Evolutionary conservation across 1,284 basidiomycete genomes (phyloP).

Genomic region (Sporisorium scitamineum): DNA sequence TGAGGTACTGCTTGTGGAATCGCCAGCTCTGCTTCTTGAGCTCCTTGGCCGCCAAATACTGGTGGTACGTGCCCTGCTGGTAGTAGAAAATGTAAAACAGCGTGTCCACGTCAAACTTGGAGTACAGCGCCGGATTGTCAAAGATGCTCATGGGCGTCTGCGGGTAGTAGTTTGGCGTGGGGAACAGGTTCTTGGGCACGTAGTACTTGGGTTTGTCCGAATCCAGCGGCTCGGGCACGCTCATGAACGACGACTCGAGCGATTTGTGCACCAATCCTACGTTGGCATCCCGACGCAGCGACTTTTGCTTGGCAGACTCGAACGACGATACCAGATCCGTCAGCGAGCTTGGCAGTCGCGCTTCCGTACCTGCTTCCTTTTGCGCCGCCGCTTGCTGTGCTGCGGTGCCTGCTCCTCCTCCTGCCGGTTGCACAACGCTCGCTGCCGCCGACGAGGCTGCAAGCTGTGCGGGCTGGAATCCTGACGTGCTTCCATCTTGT

Average conservation of each 20-base stretch:
- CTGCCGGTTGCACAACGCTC: constrained; percentile 54
- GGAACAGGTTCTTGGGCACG: constrained; percentile 90
- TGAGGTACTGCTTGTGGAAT: constrained; percentile 99
- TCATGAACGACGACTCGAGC: constrained; percentile 87
- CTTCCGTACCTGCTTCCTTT: constrained; percentile 58
- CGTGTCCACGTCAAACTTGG: constrained; percentile 95
- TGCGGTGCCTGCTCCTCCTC: constrained; percentile 54
- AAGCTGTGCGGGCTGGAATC: constrained; percentile 63
- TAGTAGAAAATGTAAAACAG: constrained; percentile 99
- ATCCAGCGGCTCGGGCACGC: constrained; percentile 90
- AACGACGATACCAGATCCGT: constrained; percentile 95
- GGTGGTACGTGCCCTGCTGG: constrained; percentile 94
- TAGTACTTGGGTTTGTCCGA: constrained; percentile 81
- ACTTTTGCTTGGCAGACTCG: constrained; percentile 92
- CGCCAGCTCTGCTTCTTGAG: constrained; percentile 98
- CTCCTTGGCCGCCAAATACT: constrained; percentile 97
- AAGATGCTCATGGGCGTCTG: constrained; percentile 85
- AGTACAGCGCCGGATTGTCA: constrained; percentile 86
- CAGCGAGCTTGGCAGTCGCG: constrained; percentile 78
- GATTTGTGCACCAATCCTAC: constrained; percentile 80
- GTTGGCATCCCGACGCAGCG: constrained; percentile 85
- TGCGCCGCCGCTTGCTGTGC: constrained; percentile 54
- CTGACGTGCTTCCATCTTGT: constrained; percentile 12
- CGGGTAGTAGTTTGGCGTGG: constrained; percentile 94
- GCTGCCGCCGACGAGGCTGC: constrained; percentile 71